Base-by-base conservation (phyloP, 1,284 basidiomycete species). In the Austroboletus olivaceoglutinosus region DNA sequence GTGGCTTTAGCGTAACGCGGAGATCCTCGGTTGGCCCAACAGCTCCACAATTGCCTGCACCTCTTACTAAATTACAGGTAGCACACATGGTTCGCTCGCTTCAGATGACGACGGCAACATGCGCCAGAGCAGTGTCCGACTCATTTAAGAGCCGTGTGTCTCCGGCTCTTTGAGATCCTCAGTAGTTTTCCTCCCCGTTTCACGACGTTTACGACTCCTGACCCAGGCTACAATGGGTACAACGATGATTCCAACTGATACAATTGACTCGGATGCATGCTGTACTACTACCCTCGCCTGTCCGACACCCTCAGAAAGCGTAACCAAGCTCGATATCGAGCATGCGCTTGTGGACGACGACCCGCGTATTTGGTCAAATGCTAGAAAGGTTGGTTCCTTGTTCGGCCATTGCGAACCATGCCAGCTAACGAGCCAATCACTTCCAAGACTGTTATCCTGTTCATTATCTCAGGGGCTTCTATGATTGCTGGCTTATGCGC, bases 311-410 rank as follows among this genome's bases (percentile, higher is more conserved):
- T 38, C 52, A 1, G 33, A 41, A 18, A 29, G 31, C 11, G 29
- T 38, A 5, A 31, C 37, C 38, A 54, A 63, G 42, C 53, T 45
- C 23, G 85, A 88, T 60, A 86, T 88, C 45, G 85, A 89, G 61
- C 85, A 87, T 64, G 73, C 76, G 12, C 19, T 22, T 70, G 91
- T 93, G 5, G 72, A 76, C 3, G 80, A 93, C 61, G 92, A 94
- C 70, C 92, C 92, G 3, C 74, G 91, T 36, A 61, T 74, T 50
- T 94, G 92, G 92, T 81, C 82, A 1, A 55, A 65, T 19, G 53
- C 72, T 37, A 81, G 84, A 60, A 94, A 94, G 78, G 84, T 84
- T 27, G 16, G 60, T 58, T 41, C 31, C 22, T 19, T 25, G 25
- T 41, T 13, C 19, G 4, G 2, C 22, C 5, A 4, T 15, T 38